Evolutionary conservation across 495 filamentous ascomycete species (phyloP), one percentile per base, ranked within the genome.

Genomic region (Rostrohypoxylon terebratum): DNA sequence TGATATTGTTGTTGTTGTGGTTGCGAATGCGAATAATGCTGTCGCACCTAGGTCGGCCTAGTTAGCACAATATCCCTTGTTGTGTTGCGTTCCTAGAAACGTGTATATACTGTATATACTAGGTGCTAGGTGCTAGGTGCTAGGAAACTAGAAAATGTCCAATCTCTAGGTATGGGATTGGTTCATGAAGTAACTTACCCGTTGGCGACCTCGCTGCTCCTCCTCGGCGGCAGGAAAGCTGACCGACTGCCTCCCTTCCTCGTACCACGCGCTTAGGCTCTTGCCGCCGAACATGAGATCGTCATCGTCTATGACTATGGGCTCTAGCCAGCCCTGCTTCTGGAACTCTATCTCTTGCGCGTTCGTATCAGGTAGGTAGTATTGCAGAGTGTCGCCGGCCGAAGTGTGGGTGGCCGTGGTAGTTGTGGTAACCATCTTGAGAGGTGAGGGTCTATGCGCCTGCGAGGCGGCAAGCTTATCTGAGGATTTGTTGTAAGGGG

Each of bases 231-330:
- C 79, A 14, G 79, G 72, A 68, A 51, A 73, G 73, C 78, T 79
- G 20, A 80, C 58, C 55, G 78, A 71, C 48, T 78, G 78, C 10
- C 82, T 74, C 51, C 87, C 85, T 73, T 87, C 85, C 74, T 88
- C 86, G 70, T 87, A 86, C 80, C 85, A 85, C 9, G 83, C 73
- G 75, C 85, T 85, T 42, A 88, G 60, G 23, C 85, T 81, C 78
- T 88, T 87, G 47, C 86, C 86, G 44, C 85, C 84, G 59, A 87
- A 88, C 80, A 81, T 88, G 31, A 88, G 75, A 69, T 88, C 86
- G 25, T 84, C 83, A 69, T 88, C 86, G 28, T 88, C 85, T 73
- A 88, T 88, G 53, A 82, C 81, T 48, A 83, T 86, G 6, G 85
- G 81, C 16, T 83, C 74, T 79, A 83, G 81, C 86, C 86, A 88